Evolutionary conservation across 768 basidiomycete species (phyloP), one percentile per base, ranked within the genome.

Genomic region (Phanerodontia chrysosporium): DNA sequence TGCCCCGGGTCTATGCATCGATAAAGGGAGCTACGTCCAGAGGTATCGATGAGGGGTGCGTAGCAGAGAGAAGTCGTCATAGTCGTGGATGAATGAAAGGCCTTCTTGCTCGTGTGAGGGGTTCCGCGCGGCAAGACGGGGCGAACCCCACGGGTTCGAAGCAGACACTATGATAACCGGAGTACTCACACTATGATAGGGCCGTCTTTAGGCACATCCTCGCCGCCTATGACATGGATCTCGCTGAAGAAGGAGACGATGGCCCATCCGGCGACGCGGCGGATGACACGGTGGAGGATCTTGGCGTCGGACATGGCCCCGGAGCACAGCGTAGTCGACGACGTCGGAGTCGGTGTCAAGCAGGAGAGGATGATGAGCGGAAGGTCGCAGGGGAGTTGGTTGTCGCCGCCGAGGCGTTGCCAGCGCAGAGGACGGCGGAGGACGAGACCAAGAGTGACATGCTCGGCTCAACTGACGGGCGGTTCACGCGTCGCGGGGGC

Each of bases 151-250:
- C 32, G 44, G 36, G 49, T 18, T 27, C 6, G 45, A 53, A 22
- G 29, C 1, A 46, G 24, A 21, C n/a, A 18, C 2, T 14, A 56
- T 56, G 18, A 35, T 28, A 52, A 27, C 36, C 7, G 27, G 30
- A 30, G 14, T 30, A 83, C 89, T 71, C 76, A 95, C 92, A 95
- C 87, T 65, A 98, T 90, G 65, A 97, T 85, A n/a, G 95, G 94
- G 0, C 94, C 95, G 61, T 88, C 80, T 66, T 70, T 73, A 2
- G 96, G 95, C 14, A 98, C 92, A 70, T 95, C 88, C 72, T 96
- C 93, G 44, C 81, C 85, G 51, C 92, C 93, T 61, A 96, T 82
- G 59, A 97, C 84, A 66, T 85, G 87, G 49, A 97, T 82, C 71
- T 93, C 89, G 0, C 83, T 84, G 79, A 96, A 98, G 79, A 98